Base-by-base conservation (phyloP, 1,284 basidiomycete genomes). In the Testicularia cyperi region DNA sequence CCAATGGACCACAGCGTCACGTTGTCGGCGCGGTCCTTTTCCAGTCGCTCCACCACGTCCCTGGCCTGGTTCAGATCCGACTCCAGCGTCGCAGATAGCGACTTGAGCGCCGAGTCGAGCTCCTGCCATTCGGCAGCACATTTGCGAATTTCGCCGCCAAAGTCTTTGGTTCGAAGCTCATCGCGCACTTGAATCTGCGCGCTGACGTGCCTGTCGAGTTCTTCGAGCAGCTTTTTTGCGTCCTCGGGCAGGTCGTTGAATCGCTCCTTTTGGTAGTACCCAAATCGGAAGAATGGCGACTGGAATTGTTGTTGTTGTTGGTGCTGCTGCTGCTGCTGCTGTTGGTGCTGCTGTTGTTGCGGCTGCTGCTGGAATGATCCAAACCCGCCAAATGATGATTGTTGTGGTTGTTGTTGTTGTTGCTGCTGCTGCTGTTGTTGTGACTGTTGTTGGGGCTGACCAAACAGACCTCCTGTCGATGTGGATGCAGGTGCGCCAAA, bases 221-320 rank as follows among this genome's bases (percentile, higher is more conserved):
- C 68, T 29, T 75, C 72, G 1, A 76, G 31, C 18, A 76, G 40
- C 28, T 66, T 58, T 8, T 56, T 57, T 7, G 61, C 62, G 3
- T 66, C 60, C 4, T 75, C 74, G 13, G 71, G 68, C 13, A 76
- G 44, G 23, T 76, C 72, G 35, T 76, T 73, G 51, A 69, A 76
- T 15, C 71, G 58, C 35, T 75, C 72, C 16, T 65, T 65, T 30
- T 74, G 71, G 26, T 71, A 65, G 49, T 62, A 76, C 1, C 54
- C 51, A 44, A 65, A 55, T 8, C 61, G 61, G 5, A 49, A 15
- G 22, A 76, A 70, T 1, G 68, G 72, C 8, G 64, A 66, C 10
- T 44, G 16, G 5, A 43, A 38, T 2, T 38, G 27, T 19, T 52
- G 44, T n/a, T 51, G 44, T 16, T 44, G 48, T 19, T 36, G 42